Percentiles rank a stretch among this genome's conserved stretches.
Evolutionary conservation across 306 rosid genomes (phyloP).

Genomic region (Abrus precatorius): DNA sequence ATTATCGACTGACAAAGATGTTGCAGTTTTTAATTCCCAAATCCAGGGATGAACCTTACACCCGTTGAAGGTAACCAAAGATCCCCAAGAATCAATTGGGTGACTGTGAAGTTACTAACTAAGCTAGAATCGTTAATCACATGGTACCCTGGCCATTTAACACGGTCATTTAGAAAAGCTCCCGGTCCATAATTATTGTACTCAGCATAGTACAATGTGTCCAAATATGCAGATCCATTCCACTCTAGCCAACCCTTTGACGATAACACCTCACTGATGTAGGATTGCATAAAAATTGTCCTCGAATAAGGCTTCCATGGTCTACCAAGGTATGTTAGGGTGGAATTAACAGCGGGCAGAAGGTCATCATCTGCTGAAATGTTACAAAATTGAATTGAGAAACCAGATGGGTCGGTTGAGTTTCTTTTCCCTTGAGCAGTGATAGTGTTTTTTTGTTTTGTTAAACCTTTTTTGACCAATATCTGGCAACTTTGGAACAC

Average conservation of each 20-base stretch:
- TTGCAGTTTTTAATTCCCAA: constrained; percentile 20
- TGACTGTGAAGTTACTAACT: constrained; percentile 6
- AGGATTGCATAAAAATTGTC: constrained; percentile 69
- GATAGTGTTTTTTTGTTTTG: constrained; percentile 77
- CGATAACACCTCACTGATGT: constrained; percentile 55
- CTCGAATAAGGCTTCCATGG: constrained; percentile 79
- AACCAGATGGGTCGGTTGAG: constrained; percentile 62
- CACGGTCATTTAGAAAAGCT: constrained; percentile 46
- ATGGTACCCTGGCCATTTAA: constrained; percentile 73
- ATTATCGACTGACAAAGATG: not conserved
- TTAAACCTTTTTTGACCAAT: constrained; percentile 60
- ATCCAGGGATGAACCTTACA: not conserved
- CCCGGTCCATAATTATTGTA: constrained; percentile 74
- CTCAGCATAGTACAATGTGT: constrained; percentile 73
- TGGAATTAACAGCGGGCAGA: constrained; percentile 37
- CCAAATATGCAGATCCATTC: constrained; percentile 56
- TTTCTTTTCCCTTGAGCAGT: constrained; percentile 77
- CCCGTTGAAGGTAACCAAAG: constrained; percentile 30
- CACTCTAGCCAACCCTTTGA: constrained; percentile 90
- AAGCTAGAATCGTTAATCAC: constrained; percentile 32
- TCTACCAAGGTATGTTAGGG: constrained; percentile 69
- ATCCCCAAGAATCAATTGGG: constrained; percentile 7
- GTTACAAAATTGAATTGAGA: constrained; percentile 71
- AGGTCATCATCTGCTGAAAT: constrained; percentile 53
- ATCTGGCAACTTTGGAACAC: constrained; percentile 76